Base-by-base conservation (phyloP, 176 grass and related monocot species). In the Oryza rufipogon region DNA sequence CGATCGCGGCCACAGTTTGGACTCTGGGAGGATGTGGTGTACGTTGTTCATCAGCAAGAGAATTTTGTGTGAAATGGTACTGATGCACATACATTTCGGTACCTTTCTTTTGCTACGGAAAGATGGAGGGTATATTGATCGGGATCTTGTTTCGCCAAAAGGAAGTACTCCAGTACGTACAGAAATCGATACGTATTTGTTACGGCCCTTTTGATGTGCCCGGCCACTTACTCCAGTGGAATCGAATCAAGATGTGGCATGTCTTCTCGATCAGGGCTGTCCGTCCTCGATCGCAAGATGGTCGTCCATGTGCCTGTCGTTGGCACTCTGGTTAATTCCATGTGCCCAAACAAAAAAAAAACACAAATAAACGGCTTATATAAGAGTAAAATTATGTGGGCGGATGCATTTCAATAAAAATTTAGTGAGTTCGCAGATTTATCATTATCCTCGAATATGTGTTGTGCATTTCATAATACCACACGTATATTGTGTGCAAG, bases 51-150 rank as follows among this genome's bases (percentile, higher is more conserved):
- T 58, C 54, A 5, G 19, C 7, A 46, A 61, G 17, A 68, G 48
- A 76, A 48, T 30, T 2, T 12, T 13, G 3, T 14, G 64, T 78
- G 11, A 39, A 22, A 10, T 45, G 39, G 66, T 76, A 77, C 60
- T 54, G 22, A 60, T 83, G 54, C 70, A n/a, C 39, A 46, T 63
- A 20, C n/a, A 34, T 7, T n/a, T 58, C 5, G 17, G 39, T 7
- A 30, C 54, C 34, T 88, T 88, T 83, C 52, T 56, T 83, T 20
- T 11, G 68, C 74, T 66, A 58, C 16, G 44, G 32, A 45, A 70
- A 42, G 6, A 6, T 44, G 79, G 39, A 52, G 63, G 64, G 47
- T 68, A 69, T 70, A 63, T 77, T 69, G 2, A 44, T 2, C 9
- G 71, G 48, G 38, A 76, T 65, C 71, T 76, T 64, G 70, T 70